Conservation (phyloP, 495 filamentous ascomycete genomes). For the Amorphotheca resinae region DNA sequence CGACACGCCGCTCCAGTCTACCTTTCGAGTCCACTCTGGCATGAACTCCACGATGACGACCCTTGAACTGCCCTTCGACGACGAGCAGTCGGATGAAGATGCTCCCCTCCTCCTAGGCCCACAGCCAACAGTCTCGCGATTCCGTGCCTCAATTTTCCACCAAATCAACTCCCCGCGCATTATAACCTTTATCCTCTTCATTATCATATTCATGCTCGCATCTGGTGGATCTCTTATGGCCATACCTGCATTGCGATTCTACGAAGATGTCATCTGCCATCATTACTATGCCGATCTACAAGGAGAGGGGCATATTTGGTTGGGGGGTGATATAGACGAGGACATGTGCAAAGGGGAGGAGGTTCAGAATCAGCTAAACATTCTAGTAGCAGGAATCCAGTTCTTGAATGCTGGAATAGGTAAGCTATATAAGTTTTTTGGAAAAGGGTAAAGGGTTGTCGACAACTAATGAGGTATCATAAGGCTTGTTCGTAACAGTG, state of each 20-base stretch:
- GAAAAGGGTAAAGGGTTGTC: slow-evolving; percentile 1
- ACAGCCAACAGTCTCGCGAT: background rate
- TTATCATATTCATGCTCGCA: slow-evolving; percentile 5
- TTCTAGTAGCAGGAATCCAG: slow-evolving; percentile 20
- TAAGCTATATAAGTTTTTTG: slow-evolving; percentile 4
- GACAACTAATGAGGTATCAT: slow-evolving; percentile 7
- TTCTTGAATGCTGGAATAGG: slow-evolving; percentile 13
- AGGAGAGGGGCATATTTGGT: slow-evolving; percentile 10
- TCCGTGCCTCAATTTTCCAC: background rate
- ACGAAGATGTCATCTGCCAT: slow-evolving; percentile 28
- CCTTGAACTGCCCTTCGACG: background rate
- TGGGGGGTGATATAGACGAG: slow-evolving; percentile 22
- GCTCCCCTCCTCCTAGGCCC: background rate
- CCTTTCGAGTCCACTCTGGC: background rate
- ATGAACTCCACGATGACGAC: background rate
- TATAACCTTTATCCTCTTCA: slow-evolving; percentile 7
- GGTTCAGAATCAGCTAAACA: slow-evolving; percentile 25
- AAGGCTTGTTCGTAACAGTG: slow-evolving; percentile 25
- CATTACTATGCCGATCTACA: slow-evolving; percentile 19
- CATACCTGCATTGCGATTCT: slow-evolving; percentile 21
- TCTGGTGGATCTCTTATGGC: slow-evolving; percentile 8
- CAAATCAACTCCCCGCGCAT: background rate
- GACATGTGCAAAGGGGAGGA: slow-evolving; percentile 23
- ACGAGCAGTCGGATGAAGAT: background rate
- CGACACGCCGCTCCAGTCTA: too few relatives aligned